Conservation (phyloP, 1,284 basidiomycete species). For the Malassezia brasiliensis region DNA sequence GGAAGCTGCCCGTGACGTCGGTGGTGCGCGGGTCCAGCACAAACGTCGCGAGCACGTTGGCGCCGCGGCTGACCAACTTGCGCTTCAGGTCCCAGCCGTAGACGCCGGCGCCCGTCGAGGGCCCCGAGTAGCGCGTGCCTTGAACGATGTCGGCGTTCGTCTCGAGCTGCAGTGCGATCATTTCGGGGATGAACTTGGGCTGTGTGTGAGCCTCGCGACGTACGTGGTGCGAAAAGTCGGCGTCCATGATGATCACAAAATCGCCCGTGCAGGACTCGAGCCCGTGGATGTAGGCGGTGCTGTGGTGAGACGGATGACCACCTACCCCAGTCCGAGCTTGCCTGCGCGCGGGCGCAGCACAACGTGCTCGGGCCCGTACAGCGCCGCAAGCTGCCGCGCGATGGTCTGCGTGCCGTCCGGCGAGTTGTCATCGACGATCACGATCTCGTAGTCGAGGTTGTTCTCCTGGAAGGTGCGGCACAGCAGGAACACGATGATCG, state of each 20-base stretch:
- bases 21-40: conserved; percentile 30
- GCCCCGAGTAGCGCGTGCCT: conserved; percentile 32
- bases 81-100: conserved; percentile 36
- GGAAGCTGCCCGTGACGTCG: conserved; percentile 35
- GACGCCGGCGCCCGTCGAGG: conserved; percentile 31
- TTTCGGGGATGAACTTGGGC: conserved; percentile 32
- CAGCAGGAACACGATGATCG: conserved; percentile 56
- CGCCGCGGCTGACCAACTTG: conserved; percentile 32
- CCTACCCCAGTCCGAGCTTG: conserved; percentile 74
- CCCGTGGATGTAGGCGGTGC: conserved; percentile 84
- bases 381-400: conserved; percentile 62
- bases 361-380: conserved; percentile 75
- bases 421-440: conserved; percentile 80
- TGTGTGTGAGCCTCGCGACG: conserved; percentile 38
- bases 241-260: conserved; percentile 93
- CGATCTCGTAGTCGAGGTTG: conserved; percentile 64
- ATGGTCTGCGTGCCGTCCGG: conserved; percentile 85
- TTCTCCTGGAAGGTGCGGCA: conserved; percentile 23
- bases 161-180: conserved; percentile 25
- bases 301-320: conserved; percentile 45
- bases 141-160: conserved; percentile 31
- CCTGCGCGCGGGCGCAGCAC: conserved; percentile 74
- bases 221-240: conserved; percentile 88
- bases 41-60: conserved; percentile 28
- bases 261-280: conserved; percentile 77